Conservation (phyloP, 306 rosid species). For the Gastrolobium villosum region DNA sequence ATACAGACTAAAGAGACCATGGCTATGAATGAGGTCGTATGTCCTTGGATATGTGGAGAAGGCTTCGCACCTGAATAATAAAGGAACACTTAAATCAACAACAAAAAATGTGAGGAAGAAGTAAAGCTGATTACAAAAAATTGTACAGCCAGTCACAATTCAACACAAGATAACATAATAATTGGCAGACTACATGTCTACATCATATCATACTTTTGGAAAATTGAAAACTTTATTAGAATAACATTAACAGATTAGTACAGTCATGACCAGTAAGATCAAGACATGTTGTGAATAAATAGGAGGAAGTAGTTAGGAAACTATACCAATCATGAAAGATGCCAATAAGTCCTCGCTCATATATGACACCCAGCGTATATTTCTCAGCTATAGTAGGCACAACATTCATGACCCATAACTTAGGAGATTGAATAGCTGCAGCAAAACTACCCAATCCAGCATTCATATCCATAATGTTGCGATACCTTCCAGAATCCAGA, state of each 20-base stretch:
- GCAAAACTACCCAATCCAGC: constrained; percentile 96
- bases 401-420: constrained; percentile 96
- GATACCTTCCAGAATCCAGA: constrained; percentile 89
- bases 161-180: constrained; percentile 24
- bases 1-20: constrained; percentile 85
- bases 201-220: background rate
- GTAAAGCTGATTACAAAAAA: background rate
- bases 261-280: constrained; percentile 1
- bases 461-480: constrained; percentile 96
- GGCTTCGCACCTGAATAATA: constrained; percentile 81
- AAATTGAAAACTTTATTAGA: background rate
- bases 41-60: constrained; percentile 98
- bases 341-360: constrained; percentile 88
- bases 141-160: constrained; percentile 19
- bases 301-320: constrained; percentile 38
- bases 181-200: background rate
- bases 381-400: constrained; percentile 89
- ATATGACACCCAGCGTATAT: constrained; percentile 75
- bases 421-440: constrained; percentile 81
- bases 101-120: background rate
- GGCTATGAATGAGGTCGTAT: constrained; percentile 92
- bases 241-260: background rate
- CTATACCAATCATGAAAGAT: constrained; percentile 94
- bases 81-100: constrained; percentile 31
- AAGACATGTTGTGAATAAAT: constrained; percentile 9